phyloP scores from a whole-genome alignment of 2,329 filamentous ascomycete genomes.

The Didymella sp. region DNA sequence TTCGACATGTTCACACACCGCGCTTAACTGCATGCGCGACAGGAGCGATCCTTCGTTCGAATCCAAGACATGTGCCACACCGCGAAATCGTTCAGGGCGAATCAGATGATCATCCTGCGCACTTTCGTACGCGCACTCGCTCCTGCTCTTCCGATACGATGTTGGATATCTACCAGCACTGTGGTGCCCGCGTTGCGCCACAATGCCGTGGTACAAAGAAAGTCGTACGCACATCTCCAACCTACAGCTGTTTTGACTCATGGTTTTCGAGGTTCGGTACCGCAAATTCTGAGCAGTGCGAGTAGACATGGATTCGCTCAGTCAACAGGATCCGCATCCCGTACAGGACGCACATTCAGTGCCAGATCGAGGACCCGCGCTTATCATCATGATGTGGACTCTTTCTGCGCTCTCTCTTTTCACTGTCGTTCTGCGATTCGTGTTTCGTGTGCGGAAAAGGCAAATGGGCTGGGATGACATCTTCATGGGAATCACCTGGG shows the following conservation, averaged over 20 bases:
- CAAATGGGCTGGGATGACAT: conserved; percentile 9
- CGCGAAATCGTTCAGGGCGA: not conserved
- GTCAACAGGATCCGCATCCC: not conserved
- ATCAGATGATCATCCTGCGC: not conserved
- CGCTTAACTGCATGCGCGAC: not conserved
- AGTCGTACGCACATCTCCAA: not conserved
- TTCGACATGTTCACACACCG: not conserved
- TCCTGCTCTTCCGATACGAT: not conserved
- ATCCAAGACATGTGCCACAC: not conserved
- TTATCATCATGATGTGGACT: conserved; percentile 12
- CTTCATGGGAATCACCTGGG: conserved; percentile 9
- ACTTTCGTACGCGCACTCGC: not conserved
- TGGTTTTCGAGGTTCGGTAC: not conserved
- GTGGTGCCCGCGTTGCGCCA: not conserved
- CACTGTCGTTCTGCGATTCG: conserved; percentile 1
- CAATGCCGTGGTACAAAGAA: not conserved
- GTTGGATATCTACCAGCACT: not conserved
- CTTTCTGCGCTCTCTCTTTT: not conserved
- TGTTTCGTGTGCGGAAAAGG: not conserved
- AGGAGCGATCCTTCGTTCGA: not conserved
- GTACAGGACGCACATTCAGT: not conserved
- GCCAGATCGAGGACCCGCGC: conserved; percentile 9
- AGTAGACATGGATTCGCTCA: not conserved
- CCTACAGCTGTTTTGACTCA: not conserved
- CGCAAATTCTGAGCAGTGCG: not conserved